A percentile compares a stretch with the other conserved stretches of the same genome.
Evolutionary conservation across 179 eudicot genomes (phyloP).

Genomic region (Drosera spatulata): DNA sequence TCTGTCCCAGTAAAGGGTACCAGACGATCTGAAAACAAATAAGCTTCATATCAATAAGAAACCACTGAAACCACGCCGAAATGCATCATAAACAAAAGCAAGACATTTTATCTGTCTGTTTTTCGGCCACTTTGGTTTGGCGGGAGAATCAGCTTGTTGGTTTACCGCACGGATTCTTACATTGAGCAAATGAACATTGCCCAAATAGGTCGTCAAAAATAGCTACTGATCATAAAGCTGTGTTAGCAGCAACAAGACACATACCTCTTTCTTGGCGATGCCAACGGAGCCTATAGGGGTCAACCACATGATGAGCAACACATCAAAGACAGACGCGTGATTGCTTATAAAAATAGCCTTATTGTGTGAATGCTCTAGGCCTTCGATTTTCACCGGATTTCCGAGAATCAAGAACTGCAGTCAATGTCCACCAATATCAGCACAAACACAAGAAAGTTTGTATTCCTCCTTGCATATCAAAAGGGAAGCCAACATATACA

Average conservation of each 20-base stretch:
- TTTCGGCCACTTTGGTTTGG: neutral
- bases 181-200: neutral
- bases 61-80: neutral
- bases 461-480: too few relatives aligned
- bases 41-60: neutral
- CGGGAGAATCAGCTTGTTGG: too few relatives aligned
- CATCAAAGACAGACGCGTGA: constrained; percentile 30
- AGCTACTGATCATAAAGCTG: neutral
- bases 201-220: neutral
- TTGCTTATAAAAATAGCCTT: constrained; percentile 28
- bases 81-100: neutral
- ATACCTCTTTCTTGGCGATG: constrained; percentile 31
- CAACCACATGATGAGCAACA: constrained; percentile 35
- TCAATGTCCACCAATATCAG: too few relatives aligned
- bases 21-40: constrained; percentile 19
- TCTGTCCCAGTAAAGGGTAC: constrained; percentile 34
- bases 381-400: constrained; percentile 29
- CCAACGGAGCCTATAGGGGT: constrained; percentile 30
- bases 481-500: too few relatives aligned
- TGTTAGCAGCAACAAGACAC: neutral
- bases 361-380: constrained; percentile 20
- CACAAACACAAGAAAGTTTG: too few relatives aligned
- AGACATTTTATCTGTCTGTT: neutral
- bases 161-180: too few relatives aligned
- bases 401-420: constrained; percentile 38